A percentile compares a stretch with the other conserved stretches of the same genome.
Conservation (phyloP, 495 filamentous ascomycete genomes). For the Niebla homalea region DNA sequence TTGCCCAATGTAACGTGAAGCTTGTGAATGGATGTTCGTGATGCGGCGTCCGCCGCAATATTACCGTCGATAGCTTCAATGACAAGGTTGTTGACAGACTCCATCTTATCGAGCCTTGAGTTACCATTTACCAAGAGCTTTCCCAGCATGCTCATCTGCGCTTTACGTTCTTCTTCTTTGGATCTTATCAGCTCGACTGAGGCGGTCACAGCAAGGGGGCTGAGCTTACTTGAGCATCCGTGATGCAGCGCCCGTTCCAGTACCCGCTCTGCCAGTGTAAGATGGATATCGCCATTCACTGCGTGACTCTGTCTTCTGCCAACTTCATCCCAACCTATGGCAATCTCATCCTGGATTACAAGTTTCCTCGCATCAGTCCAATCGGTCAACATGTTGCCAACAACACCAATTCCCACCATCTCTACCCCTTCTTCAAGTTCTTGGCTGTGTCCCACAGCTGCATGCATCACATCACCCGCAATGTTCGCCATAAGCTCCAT, state of each 20-base stretch:
- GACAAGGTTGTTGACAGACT: constrained; percentile 36
- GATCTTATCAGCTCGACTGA: constrained; percentile 25
- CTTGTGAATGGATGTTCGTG: constrained; percentile 66
- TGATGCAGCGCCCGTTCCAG: constrained; percentile 42
- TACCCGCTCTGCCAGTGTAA: constrained; percentile 49
- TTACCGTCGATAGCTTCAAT: constrained; percentile 56
- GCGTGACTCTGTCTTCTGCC: constrained; percentile 28
- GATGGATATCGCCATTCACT: constrained; percentile 53
- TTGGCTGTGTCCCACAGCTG: constrained; percentile 38
- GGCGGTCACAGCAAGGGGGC: constrained; percentile 22
- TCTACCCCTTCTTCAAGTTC: constrained; percentile 61
- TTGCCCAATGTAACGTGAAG: constrained; percentile 49
- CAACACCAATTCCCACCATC: constrained; percentile 61
- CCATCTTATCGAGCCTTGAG: constrained; percentile 12
- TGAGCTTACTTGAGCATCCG: constrained; percentile 44
- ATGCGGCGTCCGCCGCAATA: constrained; percentile 53
- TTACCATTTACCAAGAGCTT: constrained; percentile 58
- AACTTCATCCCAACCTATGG: constrained; percentile 40
- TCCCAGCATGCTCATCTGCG: constrained; percentile 58
- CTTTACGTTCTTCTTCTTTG: constrained; percentile 73
- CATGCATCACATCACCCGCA: constrained; percentile 53
- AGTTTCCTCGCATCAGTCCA: constrained; percentile 94
- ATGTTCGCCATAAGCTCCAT: constrained; percentile 64
- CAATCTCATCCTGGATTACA: constrained; percentile 46
- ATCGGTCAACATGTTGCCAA: constrained; percentile 72